phyloP scores from a whole-genome alignment of 1,139 yeast species.

The Pichia sp. region DNA sequence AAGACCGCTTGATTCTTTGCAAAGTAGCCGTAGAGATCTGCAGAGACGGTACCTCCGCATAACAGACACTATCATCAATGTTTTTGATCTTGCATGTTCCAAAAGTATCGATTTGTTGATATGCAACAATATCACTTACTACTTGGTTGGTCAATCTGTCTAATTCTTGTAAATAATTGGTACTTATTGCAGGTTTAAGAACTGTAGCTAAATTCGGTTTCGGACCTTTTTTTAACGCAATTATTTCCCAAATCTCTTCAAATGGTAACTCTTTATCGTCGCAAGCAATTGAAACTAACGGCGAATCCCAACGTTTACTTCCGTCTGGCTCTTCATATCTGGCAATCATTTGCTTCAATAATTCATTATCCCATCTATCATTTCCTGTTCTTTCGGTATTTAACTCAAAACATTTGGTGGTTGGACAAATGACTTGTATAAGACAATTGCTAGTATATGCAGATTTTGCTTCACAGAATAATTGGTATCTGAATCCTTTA shows the following conservation, averaged over 20 bases:
- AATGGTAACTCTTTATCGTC: conserved; percentile 51
- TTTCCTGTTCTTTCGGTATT: conserved; percentile 34
- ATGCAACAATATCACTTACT: conserved; percentile 49
- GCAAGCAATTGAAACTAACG: conserved; percentile 59
- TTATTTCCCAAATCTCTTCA: conserved; percentile 65
- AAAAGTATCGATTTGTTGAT: conserved; percentile 50
- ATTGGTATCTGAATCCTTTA: conserved; percentile 91
- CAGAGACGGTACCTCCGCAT: conserved; percentile 57
- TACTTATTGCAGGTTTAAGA: conserved; percentile 63
- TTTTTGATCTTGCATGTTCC: conserved; percentile 37
- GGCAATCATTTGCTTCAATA: conserved; percentile 66
- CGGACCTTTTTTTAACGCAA: conserved; percentile 55
- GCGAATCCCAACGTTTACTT: conserved; percentile 89
- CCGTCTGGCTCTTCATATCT: conserved; percentile 92
- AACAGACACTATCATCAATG: conserved; percentile 28
- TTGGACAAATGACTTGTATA: conserved; percentile 67
- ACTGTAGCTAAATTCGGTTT: conserved; percentile 76
- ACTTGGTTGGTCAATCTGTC: conserved; percentile 68
- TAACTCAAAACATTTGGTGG: conserved; percentile 57
- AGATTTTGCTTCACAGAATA: conserved; percentile 89
- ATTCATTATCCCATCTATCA: conserved; percentile 58
- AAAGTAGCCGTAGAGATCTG: conserved; percentile 67
- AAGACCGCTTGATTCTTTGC: conserved; percentile 78
- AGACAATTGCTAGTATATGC: conserved; percentile 78
- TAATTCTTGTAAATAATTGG: conserved; percentile 71